Evolutionary conservation across 306 rosid genomes (phyloP), one percentile per base, ranked within the genome.

Genomic region (Crataegus laevigata): DNA sequence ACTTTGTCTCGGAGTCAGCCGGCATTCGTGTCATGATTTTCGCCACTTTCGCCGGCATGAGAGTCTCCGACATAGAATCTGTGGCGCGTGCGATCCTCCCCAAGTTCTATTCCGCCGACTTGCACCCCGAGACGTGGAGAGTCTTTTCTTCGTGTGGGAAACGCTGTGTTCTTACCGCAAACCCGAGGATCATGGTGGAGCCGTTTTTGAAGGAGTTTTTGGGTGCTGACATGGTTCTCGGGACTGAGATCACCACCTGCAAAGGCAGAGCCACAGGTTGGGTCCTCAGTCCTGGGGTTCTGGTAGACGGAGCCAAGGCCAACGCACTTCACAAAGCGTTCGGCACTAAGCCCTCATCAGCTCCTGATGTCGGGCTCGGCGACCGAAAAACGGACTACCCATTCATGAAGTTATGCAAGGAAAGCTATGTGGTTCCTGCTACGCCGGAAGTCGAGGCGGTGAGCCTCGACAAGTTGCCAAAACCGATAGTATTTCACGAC

Each of bases 401-500:
- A 4, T 92, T 92, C 83, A 90, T 92, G 97, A 77, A 82, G 50
- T 59, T 88, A 32, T 92, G 97, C 81, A 90, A 87, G 91, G 97
- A 90, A 65, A 79, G 87, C 36, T 92, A 85, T 78, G 76, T 88
- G 5, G 97, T 92, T 2, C 86, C 86, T 5, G 29, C 79, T 0
- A 77, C 69, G 7, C 86, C 86, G 10, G 80, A 82, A 12, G 83
- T 90, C 4, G 81, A 83, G 51, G 69, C 86, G 2, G 89, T 92
- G 11, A 69, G 83, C 42, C 77, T 24, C 0, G 90, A 88, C 13
- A 91, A 90, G 72, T 87, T 94, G 2, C 94, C 93, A 2, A 94
- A 91, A 73, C 98, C 97, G 0, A 82, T 94, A 7, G 87, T 94
- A 15, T 94, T 94, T 79, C 97, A 91, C 42, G 97, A 94, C 52